These are phyloP conservation scores for Pseudomicrostroma phylloplanum DNA, from an alignment of 1,284 basidiomycete genomes.

Conservation along the genomic window DNA sequence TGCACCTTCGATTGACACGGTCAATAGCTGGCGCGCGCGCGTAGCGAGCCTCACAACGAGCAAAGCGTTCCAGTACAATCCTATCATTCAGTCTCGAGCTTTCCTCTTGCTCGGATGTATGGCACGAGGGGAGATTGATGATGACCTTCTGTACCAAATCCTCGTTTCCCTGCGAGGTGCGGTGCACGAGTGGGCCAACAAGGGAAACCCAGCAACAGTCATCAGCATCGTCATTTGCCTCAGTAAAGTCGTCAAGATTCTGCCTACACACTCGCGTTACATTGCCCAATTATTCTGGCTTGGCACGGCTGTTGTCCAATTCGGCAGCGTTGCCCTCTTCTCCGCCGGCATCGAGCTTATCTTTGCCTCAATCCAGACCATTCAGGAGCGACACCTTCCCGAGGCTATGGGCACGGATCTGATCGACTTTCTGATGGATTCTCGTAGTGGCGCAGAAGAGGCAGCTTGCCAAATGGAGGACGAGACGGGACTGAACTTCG, in stretches of 20 bases:
- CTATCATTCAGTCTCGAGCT: constrained; percentile 78
- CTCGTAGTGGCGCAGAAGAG: constrained; percentile 39
- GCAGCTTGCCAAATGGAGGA: constrained; percentile 39
- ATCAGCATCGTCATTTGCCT: constrained; percentile 46
- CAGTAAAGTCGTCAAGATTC: constrained; percentile 42
- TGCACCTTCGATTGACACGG: constrained; percentile 57
- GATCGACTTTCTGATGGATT: constrained; percentile 33
- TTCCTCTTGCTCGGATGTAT: constrained; percentile 78
- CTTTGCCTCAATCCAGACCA: constrained; percentile 29
- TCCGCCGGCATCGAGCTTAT: constrained; percentile 39
- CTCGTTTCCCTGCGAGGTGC: constrained; percentile 61
- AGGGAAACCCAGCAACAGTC: constrained; percentile 39
- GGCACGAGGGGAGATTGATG: constrained; percentile 64
- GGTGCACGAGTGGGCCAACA: constrained; percentile 42
- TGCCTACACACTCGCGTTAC: constrained; percentile 36
- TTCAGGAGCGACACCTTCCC: constrained; percentile 32
- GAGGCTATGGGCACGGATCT: constrained; percentile 28
- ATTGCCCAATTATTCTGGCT: constrained; percentile 48
- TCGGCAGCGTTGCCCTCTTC: constrained; percentile 41
- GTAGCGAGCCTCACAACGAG: constrained; percentile 90
- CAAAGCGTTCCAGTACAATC: constrained; percentile 85
- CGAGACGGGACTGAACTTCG: constrained; percentile 45
- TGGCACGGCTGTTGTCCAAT: constrained; percentile 41
- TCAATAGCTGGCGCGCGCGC: constrained; percentile 85
- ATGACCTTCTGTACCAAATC: constrained; percentile 81